A percentile compares a stretch with the other conserved stretches of the same genome.
These are phyloP conservation scores for Brassica nigra DNA, from an alignment of 345 rosid genomes.

Conservation along the genomic window DNA sequence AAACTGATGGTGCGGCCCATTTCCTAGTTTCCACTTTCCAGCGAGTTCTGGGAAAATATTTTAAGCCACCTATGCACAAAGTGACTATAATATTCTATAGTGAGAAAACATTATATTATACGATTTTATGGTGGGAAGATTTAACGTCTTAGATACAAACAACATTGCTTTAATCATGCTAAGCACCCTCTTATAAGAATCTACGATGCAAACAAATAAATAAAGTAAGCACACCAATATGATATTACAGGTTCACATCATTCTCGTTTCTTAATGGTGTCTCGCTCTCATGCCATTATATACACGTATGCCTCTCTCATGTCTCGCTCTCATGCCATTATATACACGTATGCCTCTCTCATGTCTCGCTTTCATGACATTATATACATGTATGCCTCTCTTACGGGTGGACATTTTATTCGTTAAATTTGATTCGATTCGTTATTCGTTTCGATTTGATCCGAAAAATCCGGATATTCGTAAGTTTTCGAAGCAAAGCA, in stretches of 20 bases:
- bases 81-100: not conserved
- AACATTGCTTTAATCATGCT: slow-evolving; percentile 37
- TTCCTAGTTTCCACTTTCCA: not conserved
- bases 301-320: slow-evolving; percentile 9
- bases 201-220: not conserved
- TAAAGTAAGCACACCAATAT: slow-evolving; percentile 28
- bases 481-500: no score
- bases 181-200: slow-evolving; percentile 35
- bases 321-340: not conserved
- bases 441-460: no score
- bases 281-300: slow-evolving; percentile 26
- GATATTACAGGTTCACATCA: slow-evolving; percentile 35
- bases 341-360: not conserved
- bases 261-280: slow-evolving; percentile 32
- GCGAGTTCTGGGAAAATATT: not conserved
- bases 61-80: not conserved
- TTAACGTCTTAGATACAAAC: slow-evolving; percentile 20
- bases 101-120: slow-evolving; percentile 12
- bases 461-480: no score
- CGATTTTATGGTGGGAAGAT: slow-evolving; percentile 8
- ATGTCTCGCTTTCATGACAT: no score
- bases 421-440: no score
- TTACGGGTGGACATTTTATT: no score
- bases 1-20: not conserved
- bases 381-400: not conserved